Conservation (phyloP, 2,329 filamentous ascomycete genomes). For the Cytospora mali region DNA sequence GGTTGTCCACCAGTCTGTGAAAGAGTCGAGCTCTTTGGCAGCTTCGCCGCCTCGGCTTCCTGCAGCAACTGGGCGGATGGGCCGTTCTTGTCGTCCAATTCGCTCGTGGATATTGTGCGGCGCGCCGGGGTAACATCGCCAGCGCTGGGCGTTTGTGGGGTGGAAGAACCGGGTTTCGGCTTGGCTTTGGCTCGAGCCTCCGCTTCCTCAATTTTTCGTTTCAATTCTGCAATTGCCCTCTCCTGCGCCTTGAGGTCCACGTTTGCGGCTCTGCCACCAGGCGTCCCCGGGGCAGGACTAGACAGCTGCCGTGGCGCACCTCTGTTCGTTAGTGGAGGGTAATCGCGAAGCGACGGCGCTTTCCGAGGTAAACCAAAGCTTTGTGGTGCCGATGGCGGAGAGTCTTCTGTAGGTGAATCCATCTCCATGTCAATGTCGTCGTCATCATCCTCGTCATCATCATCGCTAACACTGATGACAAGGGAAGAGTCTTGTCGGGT, state of each 20-base stretch:
- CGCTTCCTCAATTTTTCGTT: slow-evolving; percentile 59
- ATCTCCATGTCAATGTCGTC: slow-evolving; percentile 71
- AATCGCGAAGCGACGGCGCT: slow-evolving; percentile 46
- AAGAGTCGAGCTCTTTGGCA: slow-evolving; percentile 33
- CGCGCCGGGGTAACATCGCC: slow-evolving; percentile 32
- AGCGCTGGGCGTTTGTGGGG: slow-evolving; percentile 36
- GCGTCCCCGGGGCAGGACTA: slow-evolving; percentile 41
- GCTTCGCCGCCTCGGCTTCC: slow-evolving; percentile 32
- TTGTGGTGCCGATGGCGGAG: slow-evolving; percentile 38
- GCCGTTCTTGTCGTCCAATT: slow-evolving; percentile 29
- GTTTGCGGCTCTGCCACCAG: slow-evolving; percentile 19
- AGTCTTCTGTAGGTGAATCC: slow-evolving; percentile 53
- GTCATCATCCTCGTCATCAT: slow-evolving; percentile 64
- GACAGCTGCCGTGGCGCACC: slow-evolving; percentile 43
- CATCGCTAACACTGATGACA: slow-evolving; percentile 84
- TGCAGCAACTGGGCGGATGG: slow-evolving; percentile 33
- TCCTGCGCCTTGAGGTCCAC: slow-evolving; percentile 44
- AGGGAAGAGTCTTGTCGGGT: slow-evolving; percentile 62
- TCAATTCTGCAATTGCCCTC: slow-evolving; percentile 63
- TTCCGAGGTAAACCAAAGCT: slow-evolving; percentile 38
- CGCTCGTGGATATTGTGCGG: slow-evolving; percentile 30
- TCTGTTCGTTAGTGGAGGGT: slow-evolving; percentile 47
- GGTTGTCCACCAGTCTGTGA: slow-evolving; percentile 1
- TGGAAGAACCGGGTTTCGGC: slow-evolving; percentile 39
- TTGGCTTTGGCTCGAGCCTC: slow-evolving; percentile 54